phyloP scores from a whole-genome alignment of 1,284 basidiomycete genomes.

The Sporisorium reilianum region DNA sequence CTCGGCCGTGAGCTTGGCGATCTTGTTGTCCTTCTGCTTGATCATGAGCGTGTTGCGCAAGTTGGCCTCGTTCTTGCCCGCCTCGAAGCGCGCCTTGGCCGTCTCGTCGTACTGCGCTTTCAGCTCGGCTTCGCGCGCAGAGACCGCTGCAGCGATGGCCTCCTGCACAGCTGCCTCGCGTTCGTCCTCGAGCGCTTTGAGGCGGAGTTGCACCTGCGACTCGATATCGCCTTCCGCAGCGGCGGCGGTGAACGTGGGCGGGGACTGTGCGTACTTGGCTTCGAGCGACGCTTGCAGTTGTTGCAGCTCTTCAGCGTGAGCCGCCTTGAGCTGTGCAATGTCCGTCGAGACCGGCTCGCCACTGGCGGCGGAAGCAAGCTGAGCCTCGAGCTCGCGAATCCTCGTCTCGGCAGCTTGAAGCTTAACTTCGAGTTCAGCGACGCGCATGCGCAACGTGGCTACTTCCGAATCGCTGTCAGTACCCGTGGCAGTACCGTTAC shows the following conservation, averaged over 20 bases:
- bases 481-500: constrained; percentile 2
- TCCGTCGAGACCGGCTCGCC: constrained; percentile 10
- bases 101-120: constrained; percentile 57
- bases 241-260: neutral
- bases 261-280: constrained; percentile 29
- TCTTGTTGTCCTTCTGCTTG: constrained; percentile 66
- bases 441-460: constrained; percentile 36
- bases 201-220: constrained; percentile 38
- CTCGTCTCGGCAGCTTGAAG: constrained; percentile 43
- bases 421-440: constrained; percentile 61
- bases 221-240: constrained; percentile 31
- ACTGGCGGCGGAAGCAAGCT: constrained; percentile 30
- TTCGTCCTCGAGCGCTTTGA: constrained; percentile 51
- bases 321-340: constrained; percentile 39
- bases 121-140: constrained; percentile 60
- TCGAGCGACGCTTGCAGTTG: constrained; percentile 36
- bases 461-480: constrained; percentile 20
- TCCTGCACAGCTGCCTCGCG: constrained; percentile 41
- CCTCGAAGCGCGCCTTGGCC: constrained; percentile 64
- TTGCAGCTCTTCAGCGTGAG: constrained; percentile 47
- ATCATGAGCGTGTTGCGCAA: constrained; percentile 66
- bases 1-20: constrained; percentile 62
- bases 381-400: constrained; percentile 49
- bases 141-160: constrained; percentile 54
- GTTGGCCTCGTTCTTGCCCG: constrained; percentile 67